These are phyloP conservation scores for Phytophthora palmivora DNA, from an alignment of 352 stramenopile species.

Conservation along the genomic window DNA sequence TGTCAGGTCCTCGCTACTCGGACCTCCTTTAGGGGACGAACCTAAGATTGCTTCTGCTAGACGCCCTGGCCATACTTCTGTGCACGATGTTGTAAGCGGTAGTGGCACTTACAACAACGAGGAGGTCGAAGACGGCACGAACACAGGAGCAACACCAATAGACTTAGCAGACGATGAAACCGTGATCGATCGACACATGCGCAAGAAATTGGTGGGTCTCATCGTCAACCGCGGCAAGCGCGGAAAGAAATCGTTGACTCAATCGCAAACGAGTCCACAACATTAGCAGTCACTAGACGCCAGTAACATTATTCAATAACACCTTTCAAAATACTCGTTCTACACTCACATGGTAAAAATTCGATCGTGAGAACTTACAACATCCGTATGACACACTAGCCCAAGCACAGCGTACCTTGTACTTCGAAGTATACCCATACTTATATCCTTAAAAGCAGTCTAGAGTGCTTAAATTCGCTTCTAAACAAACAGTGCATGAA, in stretches of 20 bases:
- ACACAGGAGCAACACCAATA: slow-evolving; percentile 27
- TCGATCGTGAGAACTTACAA: no score
- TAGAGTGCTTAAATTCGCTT: slow-evolving; percentile 56
- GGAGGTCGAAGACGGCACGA: slow-evolving; percentile 34
- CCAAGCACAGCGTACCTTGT: slow-evolving; percentile 7
- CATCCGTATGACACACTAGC: background rate
- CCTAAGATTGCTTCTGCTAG: slow-evolving; percentile 20
- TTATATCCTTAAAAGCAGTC: slow-evolving; percentile 38
- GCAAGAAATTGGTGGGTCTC: slow-evolving; percentile 86
- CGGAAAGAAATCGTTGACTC: slow-evolving; percentile 56
- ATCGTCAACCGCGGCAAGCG: slow-evolving; percentile 81
- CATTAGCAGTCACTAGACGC: slow-evolving; percentile 32
- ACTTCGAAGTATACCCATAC: background rate
- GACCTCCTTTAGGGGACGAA: slow-evolving; percentile 30
- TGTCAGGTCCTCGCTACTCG: slow-evolving; percentile 36
- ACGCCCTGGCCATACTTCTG: slow-evolving; percentile 24
- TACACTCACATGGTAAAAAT: background rate
- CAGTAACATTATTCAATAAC: slow-evolving; percentile 32
- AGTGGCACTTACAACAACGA: slow-evolving; percentile 38
- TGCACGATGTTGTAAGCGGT: slow-evolving; percentile 23
- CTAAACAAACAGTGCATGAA: slow-evolving; percentile 77
- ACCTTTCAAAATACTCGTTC: slow-evolving; percentile 17
- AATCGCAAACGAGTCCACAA: slow-evolving; percentile 26
- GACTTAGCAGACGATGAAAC: slow-evolving; percentile 65
- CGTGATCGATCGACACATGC: slow-evolving; percentile 79